A percentile compares a stretch with the other conserved stretches of the same genome.
Evolutionary conservation across 192 early-diverging fungal species (phyloP).

Genomic region (Thoreauomyces humboldtii): DNA sequence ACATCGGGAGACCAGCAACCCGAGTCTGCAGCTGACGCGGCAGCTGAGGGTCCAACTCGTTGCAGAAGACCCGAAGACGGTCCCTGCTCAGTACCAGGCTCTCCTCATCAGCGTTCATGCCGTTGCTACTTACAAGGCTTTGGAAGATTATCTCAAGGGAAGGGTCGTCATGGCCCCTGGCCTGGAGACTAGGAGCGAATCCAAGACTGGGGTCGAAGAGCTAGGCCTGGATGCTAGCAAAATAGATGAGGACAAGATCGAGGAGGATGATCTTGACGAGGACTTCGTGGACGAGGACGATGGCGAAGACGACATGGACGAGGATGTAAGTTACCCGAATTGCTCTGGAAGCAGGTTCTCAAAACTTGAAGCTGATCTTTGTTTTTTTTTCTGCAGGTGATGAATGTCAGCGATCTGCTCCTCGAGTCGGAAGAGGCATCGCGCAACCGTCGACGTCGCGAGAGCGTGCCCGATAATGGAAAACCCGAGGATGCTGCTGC

Average conservation of each 20-base stretch:
- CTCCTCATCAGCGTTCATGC: slow-evolving; percentile 81
- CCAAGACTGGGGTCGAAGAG: slow-evolving; percentile 2
- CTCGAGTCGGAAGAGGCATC: slow-evolving; percentile 33
- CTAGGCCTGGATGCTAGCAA: neutral
- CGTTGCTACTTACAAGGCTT: slow-evolving; percentile 72
- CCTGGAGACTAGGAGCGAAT: slow-evolving; percentile 6
- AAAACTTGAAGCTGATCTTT: too few relatives aligned
- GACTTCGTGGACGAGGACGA: slow-evolving; percentile 29
- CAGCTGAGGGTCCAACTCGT: slow-evolving; percentile 69
- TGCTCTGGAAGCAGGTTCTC: too few relatives aligned
- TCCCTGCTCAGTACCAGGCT: slow-evolving; percentile 47
- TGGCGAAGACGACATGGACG: slow-evolving; percentile 21
- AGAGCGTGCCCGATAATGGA: neutral
- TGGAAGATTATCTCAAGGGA: slow-evolving; percentile 78
- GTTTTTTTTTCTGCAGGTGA: slow-evolving; percentile 27
- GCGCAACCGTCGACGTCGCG: slow-evolving; percentile 9
- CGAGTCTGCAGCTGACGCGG: slow-evolving; percentile 64
- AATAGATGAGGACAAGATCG: slow-evolving; percentile 14
- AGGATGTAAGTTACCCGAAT: slow-evolving; percentile 25
- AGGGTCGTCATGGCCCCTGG: slow-evolving; percentile 41
- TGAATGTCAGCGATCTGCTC: slow-evolving; percentile 38
- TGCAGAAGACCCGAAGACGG: slow-evolving; percentile 48
- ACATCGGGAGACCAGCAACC: slow-evolving; percentile 19
- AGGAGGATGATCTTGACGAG: slow-evolving; percentile 29
- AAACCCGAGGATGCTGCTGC: neutral